Conservation (phyloP, 345 rosid genomes). For the Syzygium grande region DNA sequence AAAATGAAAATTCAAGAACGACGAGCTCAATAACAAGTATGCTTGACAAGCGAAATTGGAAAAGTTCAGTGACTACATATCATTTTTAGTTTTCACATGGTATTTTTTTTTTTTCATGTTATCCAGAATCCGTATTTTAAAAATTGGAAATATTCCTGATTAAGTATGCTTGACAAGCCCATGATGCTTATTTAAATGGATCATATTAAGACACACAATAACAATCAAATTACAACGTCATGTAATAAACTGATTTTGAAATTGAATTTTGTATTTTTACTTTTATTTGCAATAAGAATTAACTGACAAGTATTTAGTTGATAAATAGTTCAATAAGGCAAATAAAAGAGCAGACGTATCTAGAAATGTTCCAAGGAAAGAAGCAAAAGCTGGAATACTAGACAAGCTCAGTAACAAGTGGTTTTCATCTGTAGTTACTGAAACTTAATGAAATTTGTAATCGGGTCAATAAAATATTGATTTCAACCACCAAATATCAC, state of each 20-base stretch:
- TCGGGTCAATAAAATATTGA: too few species aligned
- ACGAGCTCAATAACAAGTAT: neutral
- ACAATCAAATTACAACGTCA: neutral
- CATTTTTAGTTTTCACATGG: neutral
- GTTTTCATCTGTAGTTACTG: neutral
- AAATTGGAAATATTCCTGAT: neutral
- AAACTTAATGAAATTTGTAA: neutral
- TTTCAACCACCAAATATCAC: too few species aligned
- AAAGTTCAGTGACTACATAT: neutral
- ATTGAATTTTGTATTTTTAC: neutral
- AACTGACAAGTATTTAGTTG: neutral
- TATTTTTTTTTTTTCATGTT: neutral
- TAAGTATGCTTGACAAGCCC: neutral
- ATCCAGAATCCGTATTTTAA: neutral
- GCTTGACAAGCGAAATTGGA: neutral
- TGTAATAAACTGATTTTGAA: neutral
- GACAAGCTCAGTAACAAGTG: neutral
- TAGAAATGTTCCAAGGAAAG: neutral
- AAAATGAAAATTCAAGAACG: neutral
- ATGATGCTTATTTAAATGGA: neutral
- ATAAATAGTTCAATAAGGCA: neutral
- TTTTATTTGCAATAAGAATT: neutral
- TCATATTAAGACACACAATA: neutral
- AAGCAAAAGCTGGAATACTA: neutral
- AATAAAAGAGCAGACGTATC: neutral